These are phyloP conservation scores for Centaurea solstitialis DNA, from an alignment of 129 eudicot species.

Conservation along the genomic window DNA sequence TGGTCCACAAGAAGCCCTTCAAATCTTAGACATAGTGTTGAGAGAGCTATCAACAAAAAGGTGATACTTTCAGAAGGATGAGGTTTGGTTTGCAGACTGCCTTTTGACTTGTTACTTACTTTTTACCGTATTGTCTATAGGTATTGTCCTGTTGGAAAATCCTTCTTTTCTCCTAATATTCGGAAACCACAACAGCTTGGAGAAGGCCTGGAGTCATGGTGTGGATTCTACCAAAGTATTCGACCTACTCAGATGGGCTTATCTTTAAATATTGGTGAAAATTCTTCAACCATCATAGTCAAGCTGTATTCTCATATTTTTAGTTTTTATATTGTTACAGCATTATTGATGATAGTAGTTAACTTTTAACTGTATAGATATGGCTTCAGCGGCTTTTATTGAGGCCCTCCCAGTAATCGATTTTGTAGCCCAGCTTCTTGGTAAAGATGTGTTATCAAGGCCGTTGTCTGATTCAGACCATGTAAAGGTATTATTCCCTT, in stretches of 20 bases:
- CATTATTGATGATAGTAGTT: not conserved
- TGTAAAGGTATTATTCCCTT: conserved; percentile 43
- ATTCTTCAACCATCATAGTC: not conserved
- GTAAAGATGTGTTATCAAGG: conserved; percentile 58
- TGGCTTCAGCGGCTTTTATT: conserved; percentile 65
- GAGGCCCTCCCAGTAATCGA: conserved; percentile 85
- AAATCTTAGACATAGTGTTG: conserved; percentile 62
- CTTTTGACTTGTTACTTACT: not conserved
- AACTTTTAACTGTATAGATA: conserved; percentile 31
- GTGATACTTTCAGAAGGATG: conserved; percentile 18
- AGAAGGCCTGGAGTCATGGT: conserved; percentile 77
- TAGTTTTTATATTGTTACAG: not conserved
- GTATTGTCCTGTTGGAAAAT: conserved; percentile 66
- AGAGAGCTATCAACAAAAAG: conserved; percentile 61
- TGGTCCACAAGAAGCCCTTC: conserved; percentile 67
- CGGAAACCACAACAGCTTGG: conserved; percentile 59
- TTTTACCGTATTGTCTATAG: conserved; percentile 17
- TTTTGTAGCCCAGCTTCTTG: conserved; percentile 70
- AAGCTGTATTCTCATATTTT: not conserved
- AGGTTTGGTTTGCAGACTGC: conserved; percentile 8
- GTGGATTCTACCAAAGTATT: conserved; percentile 86
- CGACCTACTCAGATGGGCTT: conserved; percentile 89
- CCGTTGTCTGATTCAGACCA: conserved; percentile 68
- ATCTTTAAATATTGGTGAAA: conserved; percentile 70
- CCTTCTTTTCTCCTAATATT: conserved; percentile 67